phyloP scores from a whole-genome alignment of 129 eudicot species.

The Chrysanthemum seticuspe region DNA sequence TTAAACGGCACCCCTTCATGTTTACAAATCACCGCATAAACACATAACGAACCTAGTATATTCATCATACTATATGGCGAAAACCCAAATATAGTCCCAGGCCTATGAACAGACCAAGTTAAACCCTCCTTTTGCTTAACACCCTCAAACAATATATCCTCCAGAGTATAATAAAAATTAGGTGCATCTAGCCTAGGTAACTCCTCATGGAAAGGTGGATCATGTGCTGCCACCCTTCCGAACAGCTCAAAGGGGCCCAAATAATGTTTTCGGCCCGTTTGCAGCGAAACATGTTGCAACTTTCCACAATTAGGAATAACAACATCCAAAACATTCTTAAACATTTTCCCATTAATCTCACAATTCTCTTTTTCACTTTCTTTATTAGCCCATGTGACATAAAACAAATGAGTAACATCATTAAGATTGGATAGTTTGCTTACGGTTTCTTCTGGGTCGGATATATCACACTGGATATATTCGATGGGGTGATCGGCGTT shows the following conservation, averaged over 20 bases:
- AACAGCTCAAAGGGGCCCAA: conserved; percentile 40
- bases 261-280: conserved; percentile 63
- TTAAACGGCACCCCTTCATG: conserved; percentile 53
- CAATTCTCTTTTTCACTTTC: conserved; percentile 48
- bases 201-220: conserved; percentile 56
- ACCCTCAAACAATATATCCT: conserved; percentile 49
- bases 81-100: conserved; percentile 60
- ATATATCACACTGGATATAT: conserved; percentile 65
- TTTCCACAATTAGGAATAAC: conserved; percentile 56
- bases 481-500: conserved; percentile 60
- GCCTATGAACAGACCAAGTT: conserved; percentile 77
- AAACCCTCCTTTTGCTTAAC: conserved; percentile 44
- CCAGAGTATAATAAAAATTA: conserved; percentile 54
- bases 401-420: conserved; percentile 70
- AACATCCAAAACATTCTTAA: conserved; percentile 48
- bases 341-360: conserved; percentile 56
- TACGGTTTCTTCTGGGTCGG: conserved; percentile 38
- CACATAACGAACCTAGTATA: conserved; percentile 48
- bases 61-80: conserved; percentile 70
- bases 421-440: conserved; percentile 44
- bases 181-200: conserved; percentile 47
- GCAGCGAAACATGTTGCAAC: conserved; percentile 57
- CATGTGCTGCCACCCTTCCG: conserved; percentile 36
- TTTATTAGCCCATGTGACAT: conserved; percentile 57
- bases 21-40: conserved; percentile 66